phyloP scores from a whole-genome alignment of 2,329 filamentous ascomycete species.

The Verticillium zaregamsianum region DNA sequence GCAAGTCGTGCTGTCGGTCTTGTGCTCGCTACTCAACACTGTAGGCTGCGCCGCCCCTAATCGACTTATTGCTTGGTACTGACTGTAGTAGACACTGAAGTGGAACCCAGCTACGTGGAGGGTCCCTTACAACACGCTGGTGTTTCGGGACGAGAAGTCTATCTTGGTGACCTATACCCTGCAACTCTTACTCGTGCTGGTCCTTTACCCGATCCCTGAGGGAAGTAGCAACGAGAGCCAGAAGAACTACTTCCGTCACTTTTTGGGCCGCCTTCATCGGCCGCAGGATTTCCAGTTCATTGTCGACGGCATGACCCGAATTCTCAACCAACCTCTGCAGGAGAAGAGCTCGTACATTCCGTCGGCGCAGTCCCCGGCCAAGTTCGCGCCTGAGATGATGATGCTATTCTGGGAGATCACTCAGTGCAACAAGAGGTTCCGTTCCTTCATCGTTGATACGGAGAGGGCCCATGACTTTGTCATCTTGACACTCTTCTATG shows the following conservation, averaged over 20 bases:
- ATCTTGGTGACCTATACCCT: constrained; percentile 87
- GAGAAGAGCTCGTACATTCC: constrained; percentile 85
- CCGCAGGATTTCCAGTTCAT: constrained; percentile 98
- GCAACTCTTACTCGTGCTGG: constrained; percentile 79
- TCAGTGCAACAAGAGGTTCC: constrained; percentile 96
- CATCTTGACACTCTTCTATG: constrained; percentile 86
- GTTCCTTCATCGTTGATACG: constrained; percentile 95
- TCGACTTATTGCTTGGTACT: background rate
- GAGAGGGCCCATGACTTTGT: constrained; percentile 91
- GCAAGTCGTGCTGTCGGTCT: constrained; percentile 80
- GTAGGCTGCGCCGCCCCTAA: constrained; percentile 43
- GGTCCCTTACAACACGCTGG: constrained; percentile 87
- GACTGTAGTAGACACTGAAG: constrained; percentile 68
- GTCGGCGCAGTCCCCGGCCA: constrained; percentile 72
- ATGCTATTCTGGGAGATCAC: constrained; percentile 97
- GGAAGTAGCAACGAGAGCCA: constrained; percentile 57
- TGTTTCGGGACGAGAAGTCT: constrained; percentile 88
- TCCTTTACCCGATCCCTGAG: constrained; percentile 87
- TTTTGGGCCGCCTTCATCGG: constrained; percentile 82
- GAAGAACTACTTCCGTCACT: constrained; percentile 93
- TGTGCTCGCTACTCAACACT: constrained; percentile 93
- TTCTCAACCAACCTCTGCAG: constrained; percentile 89
- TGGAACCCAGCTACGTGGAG: constrained; percentile 94
- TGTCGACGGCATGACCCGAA: constrained; percentile 87
- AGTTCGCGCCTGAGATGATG: constrained; percentile 91